Evolutionary conservation across 75 land plant species (phyloP), one percentile per base, ranked within the genome.

Genomic region (Pinus tabuliformis): DNA sequence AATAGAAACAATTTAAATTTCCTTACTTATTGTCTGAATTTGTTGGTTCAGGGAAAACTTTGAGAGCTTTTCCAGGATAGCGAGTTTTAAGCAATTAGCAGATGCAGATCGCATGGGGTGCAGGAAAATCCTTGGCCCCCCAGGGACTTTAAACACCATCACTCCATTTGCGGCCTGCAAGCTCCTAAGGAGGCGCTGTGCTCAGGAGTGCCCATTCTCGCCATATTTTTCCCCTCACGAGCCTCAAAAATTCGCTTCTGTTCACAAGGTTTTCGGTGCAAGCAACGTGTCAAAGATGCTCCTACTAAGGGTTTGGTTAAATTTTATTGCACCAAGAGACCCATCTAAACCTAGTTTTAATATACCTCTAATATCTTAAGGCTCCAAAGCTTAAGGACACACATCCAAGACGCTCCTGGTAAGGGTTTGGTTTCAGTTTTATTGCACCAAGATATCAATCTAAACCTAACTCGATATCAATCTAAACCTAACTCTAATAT

Each of bases 221-320:
- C 93, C 93, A 13, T 91, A 91, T 76, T 91, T 91, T 87, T 84
- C 92, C 72, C 92, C 93, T 6, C 89, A 84, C 12, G 91, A 87
- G 79, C 91, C 91, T 54, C 91, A 89, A 56, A 89, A 89, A 72
- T 89, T 89, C 66, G 93, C 92, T 12, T 79, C 81, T 15, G 93
- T 91, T 56, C 93, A 91, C 73, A 91, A 91, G 59, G 89, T 91
- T 56, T 91, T 91, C 68, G 93, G 93, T 28, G 93, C 93, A 21
- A 91, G 93, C 85, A 91, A 88, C 70, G 92, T 91, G 79, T 91
- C 93, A 78, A 91, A 91, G 70, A 84, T 91, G 92, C 79, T 91
- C 36, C 75, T 82, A 89, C 92, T 86, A 79, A 52, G 24, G 21
- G 28, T 15, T 77, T 56, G 28, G 22, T 49, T 49, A 9, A 49